Percentiles rank a stretch among this genome's conserved stretches.
These are phyloP conservation scores for Lachancea kluyveri DNA, from an alignment of 805 yeast species.

Conservation along the genomic window DNA sequence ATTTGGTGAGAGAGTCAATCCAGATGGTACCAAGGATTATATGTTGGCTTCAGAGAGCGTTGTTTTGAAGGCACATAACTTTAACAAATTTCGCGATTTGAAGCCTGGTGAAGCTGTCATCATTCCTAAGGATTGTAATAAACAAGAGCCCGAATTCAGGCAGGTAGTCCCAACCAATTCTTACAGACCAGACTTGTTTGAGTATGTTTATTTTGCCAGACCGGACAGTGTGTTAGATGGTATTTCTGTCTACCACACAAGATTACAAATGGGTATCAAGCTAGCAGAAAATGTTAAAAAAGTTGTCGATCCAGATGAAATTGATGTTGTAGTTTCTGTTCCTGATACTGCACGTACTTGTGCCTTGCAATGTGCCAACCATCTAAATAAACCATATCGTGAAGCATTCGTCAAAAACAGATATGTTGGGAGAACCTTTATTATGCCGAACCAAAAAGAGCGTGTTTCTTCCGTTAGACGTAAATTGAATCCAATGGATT, in stretches of 20 bases:
- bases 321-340: slow-evolving; percentile 95
- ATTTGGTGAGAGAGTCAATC: slow-evolving; percentile 71
- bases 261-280: slow-evolving; percentile 90
- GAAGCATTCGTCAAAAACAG: slow-evolving; percentile 97
- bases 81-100: slow-evolving; percentile 70
- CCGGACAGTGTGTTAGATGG: slow-evolving; percentile 97
- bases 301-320: slow-evolving; percentile 43
- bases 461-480: slow-evolving; percentile 90
- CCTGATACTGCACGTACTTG: slow-evolving; percentile 98
- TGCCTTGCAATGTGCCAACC: slow-evolving; percentile 85
- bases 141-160: slow-evolving; percentile 59
- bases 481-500: slow-evolving; percentile 92
- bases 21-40: slow-evolving; percentile 71
- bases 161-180: slow-evolving; percentile 76
- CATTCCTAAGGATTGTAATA: slow-evolving; percentile 67
- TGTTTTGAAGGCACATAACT: slow-evolving; percentile 89
- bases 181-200: slow-evolving; percentile 94
- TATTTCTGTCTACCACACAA: slow-evolving; percentile 88
- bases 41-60: slow-evolving; percentile 96
- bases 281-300: slow-evolving; percentile 66
- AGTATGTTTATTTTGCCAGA: slow-evolving; percentile 96
- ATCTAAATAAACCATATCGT: slow-evolving; percentile 75
- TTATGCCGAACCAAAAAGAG: slow-evolving; percentile 96
- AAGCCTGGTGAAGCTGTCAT: slow-evolving; percentile 96
- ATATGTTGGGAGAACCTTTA: slow-evolving; percentile 95